Evolutionary conservation across 2,329 filamentous ascomycete species (phyloP).

Genomic region (Epichloe typhina): DNA sequence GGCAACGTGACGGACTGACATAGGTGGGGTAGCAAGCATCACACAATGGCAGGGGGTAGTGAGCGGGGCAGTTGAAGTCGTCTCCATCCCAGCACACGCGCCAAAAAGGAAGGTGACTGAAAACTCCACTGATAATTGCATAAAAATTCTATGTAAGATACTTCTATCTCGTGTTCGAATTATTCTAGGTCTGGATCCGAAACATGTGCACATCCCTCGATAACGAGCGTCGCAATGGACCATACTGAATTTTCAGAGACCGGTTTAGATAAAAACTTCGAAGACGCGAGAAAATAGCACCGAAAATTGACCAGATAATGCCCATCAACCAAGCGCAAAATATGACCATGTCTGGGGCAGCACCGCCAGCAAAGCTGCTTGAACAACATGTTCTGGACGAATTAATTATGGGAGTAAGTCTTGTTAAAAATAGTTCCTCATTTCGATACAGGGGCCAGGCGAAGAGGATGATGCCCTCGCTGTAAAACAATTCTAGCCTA

Average conservation of each 20-base stretch:
- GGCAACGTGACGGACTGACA: background rate
- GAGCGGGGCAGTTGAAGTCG: background rate
- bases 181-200: no score
- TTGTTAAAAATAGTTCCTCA: background rate
- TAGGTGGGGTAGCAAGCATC: background rate
- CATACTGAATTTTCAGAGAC: background rate
- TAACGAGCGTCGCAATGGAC: no score
- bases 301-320: background rate
- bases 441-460: background rate
- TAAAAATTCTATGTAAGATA: no score
- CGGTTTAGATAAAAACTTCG: no score
- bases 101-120: background rate
- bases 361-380: constrained; percentile 3
- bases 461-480: background rate
- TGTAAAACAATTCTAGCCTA: background rate
- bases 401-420: constrained; percentile 41
- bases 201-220: no score
- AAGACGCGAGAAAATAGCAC: background rate
- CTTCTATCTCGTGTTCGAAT: no score
- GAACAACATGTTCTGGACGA: constrained; percentile 30
- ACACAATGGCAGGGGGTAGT: no score
- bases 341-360: background rate
- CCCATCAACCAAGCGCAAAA: background rate
- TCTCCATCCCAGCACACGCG: background rate
- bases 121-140: background rate